Evolutionary conservation across 352 stramenopile genomes (phyloP), one percentile per base, ranked within the genome.

Genomic region (Phytophthora podocarpi): DNA sequence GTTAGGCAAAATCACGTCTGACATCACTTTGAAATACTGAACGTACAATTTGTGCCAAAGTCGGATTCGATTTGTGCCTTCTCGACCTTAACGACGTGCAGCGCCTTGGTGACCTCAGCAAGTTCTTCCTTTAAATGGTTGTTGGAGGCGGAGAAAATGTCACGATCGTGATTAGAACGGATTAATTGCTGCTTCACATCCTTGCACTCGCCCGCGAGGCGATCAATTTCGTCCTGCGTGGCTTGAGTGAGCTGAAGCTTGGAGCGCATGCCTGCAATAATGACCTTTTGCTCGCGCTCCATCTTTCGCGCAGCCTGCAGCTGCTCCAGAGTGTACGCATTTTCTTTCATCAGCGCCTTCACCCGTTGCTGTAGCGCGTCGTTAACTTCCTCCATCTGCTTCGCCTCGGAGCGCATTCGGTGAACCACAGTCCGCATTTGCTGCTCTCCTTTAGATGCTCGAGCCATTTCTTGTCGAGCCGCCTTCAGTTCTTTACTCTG

Each of bases 121-220:
- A 91, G 64, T 42, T 90, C 80, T 47, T 93, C 81, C n/a, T 89
- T 91, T 9, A 89, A 54, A 52, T 89, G 77, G 53, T 88, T 88
- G 46, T 91, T 90, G 0, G 80, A 87, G 5, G 80, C 81, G n/a
- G 78, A 90, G 23, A 88, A 89, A 28, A 89, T 87, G 42, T 91
- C 78, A 36, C 81, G 80, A 40, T 93, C 81, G 53, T 93, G 78
- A 58, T 89, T 87, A 5, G 80, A 87, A 5, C 73, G 73, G 15
- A 87, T 67, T 18, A 92, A 77, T 26, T 90, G 72, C 66, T 89
- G 72, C 57, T 85, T 87, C 31, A 80, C 49, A 36, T 90, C 81
- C 31, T 89, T 89, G 52, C 69, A 82, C 59, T 92, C 82, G 59
- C 27, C 66, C 28, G 60, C 58, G 35, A 92, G 63, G 0, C 72